Conservation (phyloP, 140 eudicot species). For the Senecio squalidus region DNA sequence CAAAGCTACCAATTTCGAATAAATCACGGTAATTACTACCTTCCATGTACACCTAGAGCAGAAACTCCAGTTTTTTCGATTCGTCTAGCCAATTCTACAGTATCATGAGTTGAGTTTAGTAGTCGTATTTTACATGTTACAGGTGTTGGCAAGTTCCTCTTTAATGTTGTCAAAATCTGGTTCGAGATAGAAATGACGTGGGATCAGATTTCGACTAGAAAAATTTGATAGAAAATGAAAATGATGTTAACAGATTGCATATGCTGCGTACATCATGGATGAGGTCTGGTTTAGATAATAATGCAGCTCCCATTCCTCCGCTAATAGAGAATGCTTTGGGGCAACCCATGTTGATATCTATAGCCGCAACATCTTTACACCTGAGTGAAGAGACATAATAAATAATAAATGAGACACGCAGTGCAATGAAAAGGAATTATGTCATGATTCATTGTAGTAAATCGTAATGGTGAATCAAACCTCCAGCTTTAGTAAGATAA, state of each 20-base stretch:
- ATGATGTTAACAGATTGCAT: not conserved
- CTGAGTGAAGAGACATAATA: slow-evolving; percentile 28
- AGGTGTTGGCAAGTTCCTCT: slow-evolving; percentile 76
- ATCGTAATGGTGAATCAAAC: not conserved
- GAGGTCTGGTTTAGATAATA: slow-evolving; percentile 79
- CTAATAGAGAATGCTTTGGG: slow-evolving; percentile 84
- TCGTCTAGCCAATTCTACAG: slow-evolving; percentile 75
- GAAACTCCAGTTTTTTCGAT: slow-evolving; percentile 90
- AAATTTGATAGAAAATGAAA: slow-evolving; percentile 3
- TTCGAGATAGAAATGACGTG: slow-evolving; percentile 6
- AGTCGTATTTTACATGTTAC: slow-evolving; percentile 90
- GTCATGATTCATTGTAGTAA: not conserved
- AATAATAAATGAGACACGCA: not conserved
- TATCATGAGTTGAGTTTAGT: slow-evolving; percentile 57
- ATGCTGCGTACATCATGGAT: slow-evolving; percentile 73
- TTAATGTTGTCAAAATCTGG: slow-evolving; percentile 81
- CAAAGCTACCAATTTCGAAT: slow-evolving; percentile 2
- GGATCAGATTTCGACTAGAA: not conserved
- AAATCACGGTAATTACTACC: slow-evolving; percentile 31
- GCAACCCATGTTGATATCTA: slow-evolving; percentile 95
- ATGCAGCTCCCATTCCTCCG: slow-evolving; percentile 99
- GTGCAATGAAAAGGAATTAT: not conserved
- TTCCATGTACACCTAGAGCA: slow-evolving; percentile 93
- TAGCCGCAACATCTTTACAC: slow-evolving; percentile 90
- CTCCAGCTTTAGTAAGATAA: not conserved